Percentiles rank a stretch among this genome's conserved stretches.
Conservation (phyloP, 2,329 filamentous ascomycete species). For the Paecilomyces formosus region DNA sequence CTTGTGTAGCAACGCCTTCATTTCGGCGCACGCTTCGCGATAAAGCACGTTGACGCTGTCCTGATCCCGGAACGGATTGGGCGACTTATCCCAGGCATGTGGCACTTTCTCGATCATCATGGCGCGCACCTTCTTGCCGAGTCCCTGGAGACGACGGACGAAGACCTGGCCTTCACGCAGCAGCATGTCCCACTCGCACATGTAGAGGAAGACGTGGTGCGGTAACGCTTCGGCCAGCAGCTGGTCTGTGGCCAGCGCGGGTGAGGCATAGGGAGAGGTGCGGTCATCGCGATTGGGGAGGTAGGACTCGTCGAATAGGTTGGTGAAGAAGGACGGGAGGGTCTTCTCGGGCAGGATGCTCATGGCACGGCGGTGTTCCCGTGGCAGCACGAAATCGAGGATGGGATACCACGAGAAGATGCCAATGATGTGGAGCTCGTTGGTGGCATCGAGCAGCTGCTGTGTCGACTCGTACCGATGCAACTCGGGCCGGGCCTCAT, state of each 20-base stretch:
- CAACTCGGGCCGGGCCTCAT: constrained; percentile 11
- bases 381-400: constrained; percentile 54
- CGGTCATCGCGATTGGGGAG: constrained; percentile 41
- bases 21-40: constrained; percentile 34
- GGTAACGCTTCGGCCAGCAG: constrained; percentile 49
- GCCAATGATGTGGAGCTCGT: constrained; percentile 45
- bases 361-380: constrained; percentile 50
- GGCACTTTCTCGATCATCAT: constrained; percentile 39
- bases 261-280: constrained; percentile 52
- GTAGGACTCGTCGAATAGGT: constrained; percentile 43
- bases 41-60: constrained; percentile 35
- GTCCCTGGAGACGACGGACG: constrained; percentile 30
- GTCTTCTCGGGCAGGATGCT: constrained; percentile 46
- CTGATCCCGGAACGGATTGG: constrained; percentile 42
- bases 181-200: constrained; percentile 62
- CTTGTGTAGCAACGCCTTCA: constrained; percentile 34
- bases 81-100: constrained; percentile 44
- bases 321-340: constrained; percentile 41
- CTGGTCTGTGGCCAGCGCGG: constrained; percentile 47
- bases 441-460: constrained; percentile 27
- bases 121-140: constrained; percentile 38
- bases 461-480: constrained; percentile 25
- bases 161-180: constrained; percentile 50
- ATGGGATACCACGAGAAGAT: constrained; percentile 57
- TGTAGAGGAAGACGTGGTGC: constrained; percentile 54